These are phyloP conservation scores for Trichoderma virens DNA, from an alignment of 495 filamentous ascomycete genomes.

Conservation along the genomic window DNA sequence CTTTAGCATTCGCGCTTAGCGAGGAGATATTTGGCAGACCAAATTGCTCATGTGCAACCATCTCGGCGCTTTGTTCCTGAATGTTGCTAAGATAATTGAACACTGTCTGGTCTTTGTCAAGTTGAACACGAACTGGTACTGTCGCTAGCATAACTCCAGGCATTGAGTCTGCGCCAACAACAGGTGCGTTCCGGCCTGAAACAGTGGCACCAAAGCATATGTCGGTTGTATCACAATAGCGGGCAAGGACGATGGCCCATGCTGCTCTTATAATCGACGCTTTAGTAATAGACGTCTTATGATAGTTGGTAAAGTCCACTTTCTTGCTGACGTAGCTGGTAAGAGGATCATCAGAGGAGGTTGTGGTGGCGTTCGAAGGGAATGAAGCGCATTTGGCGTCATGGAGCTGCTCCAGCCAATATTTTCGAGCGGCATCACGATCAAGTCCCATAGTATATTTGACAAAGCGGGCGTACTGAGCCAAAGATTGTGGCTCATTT, in stretches of 20 bases:
- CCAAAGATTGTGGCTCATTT: constrained; percentile 19
- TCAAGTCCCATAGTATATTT: neutral
- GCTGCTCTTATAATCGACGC: constrained; percentile 38
- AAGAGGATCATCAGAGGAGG: neutral
- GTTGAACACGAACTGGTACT: constrained; percentile 39
- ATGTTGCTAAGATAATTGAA: constrained; percentile 18
- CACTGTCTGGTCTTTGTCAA: constrained; percentile 12
- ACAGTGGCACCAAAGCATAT: constrained; percentile 41
- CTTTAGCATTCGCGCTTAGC: neutral
- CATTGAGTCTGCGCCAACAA: constrained; percentile 41
- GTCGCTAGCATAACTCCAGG: constrained; percentile 51
- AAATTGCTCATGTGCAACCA: constrained; percentile 37
- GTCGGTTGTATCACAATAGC: constrained; percentile 31
- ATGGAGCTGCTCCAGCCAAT: neutral
- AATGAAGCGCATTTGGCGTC: neutral
- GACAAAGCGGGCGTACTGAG: constrained; percentile 16
- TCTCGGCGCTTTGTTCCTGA: constrained; percentile 26
- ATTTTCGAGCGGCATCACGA: neutral
- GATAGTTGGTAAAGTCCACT: neutral
- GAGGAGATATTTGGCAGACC: constrained; percentile 36
- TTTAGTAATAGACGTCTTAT: constrained; percentile 17
- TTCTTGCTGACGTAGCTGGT: constrained; percentile 11
- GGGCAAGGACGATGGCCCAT: constrained; percentile 34
- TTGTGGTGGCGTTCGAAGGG: neutral
- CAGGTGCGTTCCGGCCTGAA: constrained; percentile 37